phyloP scores from a whole-genome alignment of 1,139 yeast species.

The Tardiomyces digboiensis region DNA sequence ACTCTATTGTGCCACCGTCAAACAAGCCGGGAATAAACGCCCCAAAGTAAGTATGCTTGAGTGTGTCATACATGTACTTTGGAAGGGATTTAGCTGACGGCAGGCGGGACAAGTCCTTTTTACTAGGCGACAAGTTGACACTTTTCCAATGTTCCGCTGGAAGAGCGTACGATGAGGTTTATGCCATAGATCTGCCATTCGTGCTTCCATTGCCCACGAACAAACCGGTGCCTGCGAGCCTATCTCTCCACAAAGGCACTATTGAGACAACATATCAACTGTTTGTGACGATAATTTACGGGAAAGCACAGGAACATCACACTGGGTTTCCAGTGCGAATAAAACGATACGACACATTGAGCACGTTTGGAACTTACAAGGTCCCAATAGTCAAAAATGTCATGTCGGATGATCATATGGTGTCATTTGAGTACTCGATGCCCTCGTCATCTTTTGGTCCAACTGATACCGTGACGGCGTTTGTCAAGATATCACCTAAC shows the following conservation, averaged over 20 bases:
- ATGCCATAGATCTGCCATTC: constrained; percentile 31
- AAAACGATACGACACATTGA: constrained; percentile 29
- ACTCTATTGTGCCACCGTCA: constrained; percentile 26
- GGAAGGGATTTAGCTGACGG: not conserved
- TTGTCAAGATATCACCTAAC: constrained; percentile 25
- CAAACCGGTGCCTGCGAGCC: constrained; percentile 27
- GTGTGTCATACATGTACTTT: not conserved
- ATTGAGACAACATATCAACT: constrained; percentile 27
- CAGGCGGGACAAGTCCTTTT: constrained; percentile 27
- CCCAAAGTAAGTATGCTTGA: constrained; percentile 8
- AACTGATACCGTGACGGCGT: constrained; percentile 25
- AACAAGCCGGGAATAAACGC: constrained; percentile 24
- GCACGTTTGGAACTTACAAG: constrained; percentile 29
- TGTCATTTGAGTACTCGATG: constrained; percentile 25
- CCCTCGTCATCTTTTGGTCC: constrained; percentile 32
- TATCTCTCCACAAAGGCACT: constrained; percentile 23
- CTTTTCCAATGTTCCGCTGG: constrained; percentile 20
- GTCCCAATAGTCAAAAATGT: constrained; percentile 21
- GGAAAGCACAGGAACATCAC: constrained; percentile 16
- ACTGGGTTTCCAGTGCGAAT: constrained; percentile 27
- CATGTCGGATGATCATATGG: constrained; percentile 28
- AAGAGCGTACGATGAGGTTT: constrained; percentile 17
- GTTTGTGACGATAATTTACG: constrained; percentile 23
- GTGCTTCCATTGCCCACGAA: constrained; percentile 26
- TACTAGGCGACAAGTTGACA: constrained; percentile 24